Percentiles rank a stretch among this genome's conserved stretches.
phyloP scores from a whole-genome alignment of 164 flowering plant genomes.

The Protea cynaroides region DNA sequence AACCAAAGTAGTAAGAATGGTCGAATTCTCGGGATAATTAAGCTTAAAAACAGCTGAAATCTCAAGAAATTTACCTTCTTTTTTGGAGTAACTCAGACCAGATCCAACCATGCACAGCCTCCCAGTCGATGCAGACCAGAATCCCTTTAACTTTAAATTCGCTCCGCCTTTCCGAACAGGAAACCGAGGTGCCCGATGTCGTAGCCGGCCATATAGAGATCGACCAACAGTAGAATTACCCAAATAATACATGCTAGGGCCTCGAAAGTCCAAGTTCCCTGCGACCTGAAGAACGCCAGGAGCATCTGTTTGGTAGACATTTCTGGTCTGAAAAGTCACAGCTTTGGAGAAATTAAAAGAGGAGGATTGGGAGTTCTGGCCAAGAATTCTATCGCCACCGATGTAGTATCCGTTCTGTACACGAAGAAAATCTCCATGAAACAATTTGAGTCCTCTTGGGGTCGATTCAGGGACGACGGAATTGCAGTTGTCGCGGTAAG shows the following conservation, averaged over 20 bases:
- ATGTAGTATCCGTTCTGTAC: conserved; percentile 8
- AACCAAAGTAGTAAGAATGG: conserved; percentile 28
- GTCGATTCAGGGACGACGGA: conserved; percentile 13
- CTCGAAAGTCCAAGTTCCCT: conserved; percentile 9
- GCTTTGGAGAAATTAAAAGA: conserved; percentile 6
- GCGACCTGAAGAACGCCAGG: conserved; percentile 18
- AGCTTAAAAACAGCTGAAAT: conserved; percentile 45
- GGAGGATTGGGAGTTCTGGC: conserved; percentile 4
- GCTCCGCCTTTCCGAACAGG: conserved; percentile 2
- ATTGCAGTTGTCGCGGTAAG: conserved; percentile 19
- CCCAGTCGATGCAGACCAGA: conserved; percentile 42
- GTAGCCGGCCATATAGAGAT: neutral
- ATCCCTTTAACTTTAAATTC: conserved; percentile 34
- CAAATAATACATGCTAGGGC: neutral
- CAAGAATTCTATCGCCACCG: conserved; percentile 17
- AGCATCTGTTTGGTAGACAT: conserved; percentile 11
- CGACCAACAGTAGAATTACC: neutral
- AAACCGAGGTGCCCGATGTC: conserved; percentile 4
- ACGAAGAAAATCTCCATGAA: neutral
- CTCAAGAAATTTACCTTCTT: conserved; percentile 25
- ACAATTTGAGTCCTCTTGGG: neutral
- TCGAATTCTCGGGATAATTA: conserved; percentile 25
- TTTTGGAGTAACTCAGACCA: conserved; percentile 6
- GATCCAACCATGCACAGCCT: conserved; percentile 58
- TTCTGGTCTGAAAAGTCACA: neutral